phyloP scores from a whole-genome alignment of 1,284 basidiomycete genomes.

The Ceratobasidium sp. region DNA sequence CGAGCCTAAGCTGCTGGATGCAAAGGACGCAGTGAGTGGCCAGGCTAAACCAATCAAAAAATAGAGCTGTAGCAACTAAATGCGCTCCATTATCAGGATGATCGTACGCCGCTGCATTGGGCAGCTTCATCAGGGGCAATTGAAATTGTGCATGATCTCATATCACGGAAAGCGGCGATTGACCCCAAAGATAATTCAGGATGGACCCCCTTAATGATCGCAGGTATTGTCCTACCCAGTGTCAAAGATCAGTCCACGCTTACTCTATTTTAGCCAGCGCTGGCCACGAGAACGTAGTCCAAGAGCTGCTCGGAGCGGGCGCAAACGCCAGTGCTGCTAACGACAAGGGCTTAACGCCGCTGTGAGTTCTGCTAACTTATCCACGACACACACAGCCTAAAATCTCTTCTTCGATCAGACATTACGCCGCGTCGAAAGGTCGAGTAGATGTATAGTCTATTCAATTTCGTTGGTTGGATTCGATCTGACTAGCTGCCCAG shows the following conservation, averaged over 20 bases:
- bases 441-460: slow-evolving; percentile 75
- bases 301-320: slow-evolving; percentile 84
- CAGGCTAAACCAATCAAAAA: not conserved
- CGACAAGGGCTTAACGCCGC: slow-evolving; percentile 85
- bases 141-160: slow-evolving; percentile 76
- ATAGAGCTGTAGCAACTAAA: not conserved
- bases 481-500: slow-evolving; percentile 60
- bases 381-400: not conserved
- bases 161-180: slow-evolving; percentile 77
- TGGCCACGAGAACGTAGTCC: slow-evolving; percentile 80
- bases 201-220: slow-evolving; percentile 90
- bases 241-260: slow-evolving; percentile 2
- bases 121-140: slow-evolving; percentile 78
- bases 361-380: slow-evolving; percentile 65
- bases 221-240: slow-evolving; percentile 64
- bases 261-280: slow-evolving; percentile 70
- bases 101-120: slow-evolving; percentile 90
- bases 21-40: slow-evolving; percentile 72
- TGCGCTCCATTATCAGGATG: slow-evolving; percentile 67
- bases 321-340: slow-evolving; percentile 85
- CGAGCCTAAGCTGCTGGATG: slow-evolving; percentile 72
- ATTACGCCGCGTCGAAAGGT: slow-evolving; percentile 95
- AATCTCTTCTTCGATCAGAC: slow-evolving; percentile 60
- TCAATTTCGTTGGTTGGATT: not conserved
- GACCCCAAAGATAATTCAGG: slow-evolving; percentile 77